Base-by-base conservation (phyloP, 2,329 filamentous ascomycete species). In the Pseudogymnoascus sp. region DNA sequence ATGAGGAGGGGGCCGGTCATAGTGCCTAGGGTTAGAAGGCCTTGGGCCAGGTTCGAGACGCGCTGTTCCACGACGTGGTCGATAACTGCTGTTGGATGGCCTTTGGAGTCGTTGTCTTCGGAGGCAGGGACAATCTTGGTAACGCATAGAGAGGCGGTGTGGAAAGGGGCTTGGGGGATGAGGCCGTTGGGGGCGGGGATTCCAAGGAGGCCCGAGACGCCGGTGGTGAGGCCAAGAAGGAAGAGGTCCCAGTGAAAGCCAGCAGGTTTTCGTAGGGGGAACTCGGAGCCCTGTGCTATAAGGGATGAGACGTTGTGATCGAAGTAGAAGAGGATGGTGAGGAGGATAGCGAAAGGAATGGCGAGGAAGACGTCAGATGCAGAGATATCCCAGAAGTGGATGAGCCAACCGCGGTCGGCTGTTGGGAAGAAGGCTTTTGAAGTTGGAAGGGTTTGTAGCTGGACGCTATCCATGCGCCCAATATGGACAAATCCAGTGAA, bases 401-500 rank as follows among this genome's bases (percentile, higher is more conserved):
- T 84, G 62, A 96, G 81, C 91, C 91, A 96, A 49, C 79, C 77
- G 42, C 91, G 81, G 64, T 88, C 85, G 0, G 77, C 80, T 0
- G 92, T 96, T 0, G 92, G 92, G 70, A 84, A 86, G 77, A 96
- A 96, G 0, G 91, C 85, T 63, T 84, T 86, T 66, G 86, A 86
- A 0, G 88, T 93, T 0, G 91, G 91, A 28, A 96, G 79, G 7
- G 82, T 86, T 66, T 89, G 84, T 8, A 96, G 77, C 18, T 84
- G 73, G 1, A 96, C 82, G 42, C 82, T 76, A n/a, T 77, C 77
- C 89, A 96, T 93, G 69, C 89, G 87, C 6, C 91, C 91, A 66
- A 96, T 85, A 74, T 95, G 89, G 1, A 95, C 88, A 70, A 96
- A 96, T 0, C 91, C 91, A 0, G 91, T 92, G 74, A 96, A 96